Percentiles rank a stretch among this genome's conserved stretches.
These are phyloP conservation scores for Quercus gilva DNA, from an alignment of 306 rosid genomes.

Conservation along the genomic window DNA sequence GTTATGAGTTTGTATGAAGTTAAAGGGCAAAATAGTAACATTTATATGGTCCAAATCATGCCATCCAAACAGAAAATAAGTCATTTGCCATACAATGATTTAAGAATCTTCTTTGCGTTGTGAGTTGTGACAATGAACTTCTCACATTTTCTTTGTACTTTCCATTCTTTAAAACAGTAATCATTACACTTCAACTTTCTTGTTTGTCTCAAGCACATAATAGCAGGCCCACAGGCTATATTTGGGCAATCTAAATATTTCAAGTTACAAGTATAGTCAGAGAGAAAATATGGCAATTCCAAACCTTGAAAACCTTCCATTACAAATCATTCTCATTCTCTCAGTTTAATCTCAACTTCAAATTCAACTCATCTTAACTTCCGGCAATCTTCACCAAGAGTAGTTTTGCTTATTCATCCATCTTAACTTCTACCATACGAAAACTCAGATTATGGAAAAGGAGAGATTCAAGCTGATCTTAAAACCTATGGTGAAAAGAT, in stretches of 20 bases:
- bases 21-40: too few species aligned
- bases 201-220: background rate
- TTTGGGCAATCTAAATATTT: background rate
- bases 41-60: too few species aligned
- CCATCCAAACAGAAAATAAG: too few species aligned
- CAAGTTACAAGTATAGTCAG: background rate
- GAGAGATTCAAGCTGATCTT: constrained; percentile 19
- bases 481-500: constrained; percentile 46
- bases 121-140: too few species aligned
- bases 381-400: background rate
- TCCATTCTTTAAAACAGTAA: too few species aligned
- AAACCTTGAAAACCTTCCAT: background rate
- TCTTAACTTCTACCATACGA: background rate
- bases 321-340: background rate
- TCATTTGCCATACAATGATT: too few species aligned
- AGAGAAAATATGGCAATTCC: background rate
- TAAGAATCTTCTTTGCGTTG: too few species aligned
- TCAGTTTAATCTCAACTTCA: background rate
- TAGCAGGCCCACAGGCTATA: background rate
- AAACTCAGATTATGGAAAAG: background rate
- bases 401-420: background rate
- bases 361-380: background rate
- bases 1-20: too few species aligned
- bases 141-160: background rate
- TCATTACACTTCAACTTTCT: background rate